Evolutionary conservation across 257 asterid genomes (phyloP).

Genomic region (Solanum appendiculatum): DNA sequence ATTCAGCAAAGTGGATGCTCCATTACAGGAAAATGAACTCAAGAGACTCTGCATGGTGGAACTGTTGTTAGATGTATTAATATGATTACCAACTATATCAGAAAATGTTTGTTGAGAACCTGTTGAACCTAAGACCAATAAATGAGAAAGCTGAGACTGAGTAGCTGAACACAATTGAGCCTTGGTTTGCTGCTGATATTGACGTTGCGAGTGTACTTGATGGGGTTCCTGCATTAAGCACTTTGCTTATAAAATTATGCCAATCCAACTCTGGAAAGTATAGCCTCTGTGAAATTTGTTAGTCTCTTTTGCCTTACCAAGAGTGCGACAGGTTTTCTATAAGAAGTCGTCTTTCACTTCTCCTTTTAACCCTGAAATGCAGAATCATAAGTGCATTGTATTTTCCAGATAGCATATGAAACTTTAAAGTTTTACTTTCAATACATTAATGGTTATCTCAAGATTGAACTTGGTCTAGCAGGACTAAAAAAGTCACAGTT

Average conservation of each 20-base stretch:
- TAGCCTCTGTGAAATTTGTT: not conserved
- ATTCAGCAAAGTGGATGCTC: slow-evolving; percentile 33
- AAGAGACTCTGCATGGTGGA: slow-evolving; percentile 54
- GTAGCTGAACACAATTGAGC: slow-evolving; percentile 29
- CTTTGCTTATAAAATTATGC: not conserved
- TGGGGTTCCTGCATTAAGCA: slow-evolving; percentile 9
- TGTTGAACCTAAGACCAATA: slow-evolving; percentile 33
- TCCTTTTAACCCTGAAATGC: not conserved
- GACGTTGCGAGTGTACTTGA: slow-evolving; percentile 33
- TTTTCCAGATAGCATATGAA: not conserved
- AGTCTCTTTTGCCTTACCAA: not conserved
- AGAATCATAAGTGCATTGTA: not conserved
- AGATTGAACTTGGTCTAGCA: not conserved
- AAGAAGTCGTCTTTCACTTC: not conserved
- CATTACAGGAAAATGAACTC: slow-evolving; percentile 56
- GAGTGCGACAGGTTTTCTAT: not conserved
- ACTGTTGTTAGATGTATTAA: slow-evolving; percentile 31
- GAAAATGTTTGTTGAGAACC: slow-evolving; percentile 60
- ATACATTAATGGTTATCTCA: not conserved
- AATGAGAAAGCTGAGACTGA: slow-evolving; percentile 44
- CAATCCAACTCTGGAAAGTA: not conserved
- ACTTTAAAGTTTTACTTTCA: not conserved
- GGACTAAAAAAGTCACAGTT: not conserved
- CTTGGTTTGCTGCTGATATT: slow-evolving; percentile 40
- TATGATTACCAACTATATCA: slow-evolving; percentile 48